Conservation (phyloP, 768 basidiomycete genomes). For the Omphalotus guepiniiformis region DNA sequence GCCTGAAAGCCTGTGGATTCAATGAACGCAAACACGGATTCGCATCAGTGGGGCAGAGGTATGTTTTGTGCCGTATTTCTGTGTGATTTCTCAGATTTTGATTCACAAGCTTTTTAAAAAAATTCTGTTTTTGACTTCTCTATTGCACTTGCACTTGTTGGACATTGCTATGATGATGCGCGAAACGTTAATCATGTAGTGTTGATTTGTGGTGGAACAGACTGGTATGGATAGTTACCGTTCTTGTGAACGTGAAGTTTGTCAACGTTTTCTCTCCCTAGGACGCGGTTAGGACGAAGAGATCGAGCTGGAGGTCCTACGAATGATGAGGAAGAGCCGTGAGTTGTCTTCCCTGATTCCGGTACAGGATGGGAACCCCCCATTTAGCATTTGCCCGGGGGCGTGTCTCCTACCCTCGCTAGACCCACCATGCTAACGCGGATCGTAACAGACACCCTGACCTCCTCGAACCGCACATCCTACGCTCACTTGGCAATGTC, state of each 20-base stretch:
- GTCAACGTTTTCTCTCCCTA: conserved; percentile 22
- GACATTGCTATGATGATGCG: background rate
- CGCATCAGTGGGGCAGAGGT: conserved; percentile 9
- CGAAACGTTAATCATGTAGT: conserved; percentile 38
- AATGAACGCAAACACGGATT: conserved; percentile 1
- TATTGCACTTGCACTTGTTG: background rate
- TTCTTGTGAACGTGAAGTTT: conserved; percentile 6
- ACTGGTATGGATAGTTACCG: conserved; percentile 82
- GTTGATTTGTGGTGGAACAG: conserved; percentile 80
- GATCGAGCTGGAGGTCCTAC: conserved; percentile 51
- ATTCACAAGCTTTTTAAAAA: background rate
- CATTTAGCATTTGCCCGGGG: background rate
- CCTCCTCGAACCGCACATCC: conserved; percentile 82
- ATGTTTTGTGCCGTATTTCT: background rate
- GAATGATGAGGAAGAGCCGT: conserved; percentile 33
- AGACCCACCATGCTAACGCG: background rate
- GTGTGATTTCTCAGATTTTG: background rate
- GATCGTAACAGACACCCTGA: conserved; percentile 57
- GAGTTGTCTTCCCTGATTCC: background rate
- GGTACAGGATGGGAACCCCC: background rate
- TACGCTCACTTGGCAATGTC: conserved; percentile 84
- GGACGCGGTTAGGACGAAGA: conserved; percentile 76
- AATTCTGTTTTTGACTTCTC: background rate
- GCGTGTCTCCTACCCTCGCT: no score
- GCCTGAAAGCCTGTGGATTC: background rate